Percentiles rank a stretch among this genome's conserved stretches.
phyloP scores from a whole-genome alignment of 805 yeast genomes.

The Candida peoriensis region DNA sequence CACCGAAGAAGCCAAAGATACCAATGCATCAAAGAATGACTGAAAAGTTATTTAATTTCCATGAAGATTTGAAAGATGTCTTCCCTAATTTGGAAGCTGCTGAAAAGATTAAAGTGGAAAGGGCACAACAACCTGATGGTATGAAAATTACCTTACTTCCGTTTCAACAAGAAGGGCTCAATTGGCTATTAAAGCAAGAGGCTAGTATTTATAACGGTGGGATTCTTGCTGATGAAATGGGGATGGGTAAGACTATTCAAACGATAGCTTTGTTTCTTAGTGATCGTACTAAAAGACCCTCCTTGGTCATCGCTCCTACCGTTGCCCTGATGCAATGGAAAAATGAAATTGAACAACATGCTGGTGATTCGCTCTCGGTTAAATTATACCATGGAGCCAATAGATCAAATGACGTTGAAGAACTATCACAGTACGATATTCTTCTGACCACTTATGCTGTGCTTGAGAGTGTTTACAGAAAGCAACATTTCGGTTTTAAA shows the following conservation, averaged over 20 bases:
- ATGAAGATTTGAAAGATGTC: constrained; percentile 71
- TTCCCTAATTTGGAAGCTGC: constrained; percentile 57
- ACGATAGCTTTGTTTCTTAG: constrained; percentile 82
- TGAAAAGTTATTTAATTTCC: constrained; percentile 59
- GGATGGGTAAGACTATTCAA: constrained; percentile 98
- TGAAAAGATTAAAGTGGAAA: constrained; percentile 41
- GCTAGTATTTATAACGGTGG: constrained; percentile 80
- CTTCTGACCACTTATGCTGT: constrained; percentile 91
- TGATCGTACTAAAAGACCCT: constrained; percentile 65
- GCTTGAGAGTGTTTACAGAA: constrained; percentile 78
- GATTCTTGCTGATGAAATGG: constrained; percentile 97
- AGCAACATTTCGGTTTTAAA: constrained; percentile 77
- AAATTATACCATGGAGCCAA: constrained; percentile 84
- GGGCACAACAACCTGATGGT: constrained; percentile 72
- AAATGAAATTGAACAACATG: constrained; percentile 82
- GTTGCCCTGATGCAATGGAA: constrained; percentile 99
- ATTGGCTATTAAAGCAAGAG: constrained; percentile 86
- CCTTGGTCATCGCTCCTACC: constrained; percentile 92
- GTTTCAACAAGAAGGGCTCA: constrained; percentile 88
- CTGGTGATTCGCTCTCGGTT: constrained; percentile 63
- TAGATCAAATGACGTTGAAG: constrained; percentile 49
- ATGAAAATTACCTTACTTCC: constrained; percentile 74
- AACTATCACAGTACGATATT: constrained; percentile 64
- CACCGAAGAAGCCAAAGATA: constrained; percentile 42
- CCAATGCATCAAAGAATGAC: constrained; percentile 71